These are phyloP conservation scores for Fomitopsis pulvina DNA, from an alignment of 768 basidiomycete species.

Conservation along the genomic window DNA sequence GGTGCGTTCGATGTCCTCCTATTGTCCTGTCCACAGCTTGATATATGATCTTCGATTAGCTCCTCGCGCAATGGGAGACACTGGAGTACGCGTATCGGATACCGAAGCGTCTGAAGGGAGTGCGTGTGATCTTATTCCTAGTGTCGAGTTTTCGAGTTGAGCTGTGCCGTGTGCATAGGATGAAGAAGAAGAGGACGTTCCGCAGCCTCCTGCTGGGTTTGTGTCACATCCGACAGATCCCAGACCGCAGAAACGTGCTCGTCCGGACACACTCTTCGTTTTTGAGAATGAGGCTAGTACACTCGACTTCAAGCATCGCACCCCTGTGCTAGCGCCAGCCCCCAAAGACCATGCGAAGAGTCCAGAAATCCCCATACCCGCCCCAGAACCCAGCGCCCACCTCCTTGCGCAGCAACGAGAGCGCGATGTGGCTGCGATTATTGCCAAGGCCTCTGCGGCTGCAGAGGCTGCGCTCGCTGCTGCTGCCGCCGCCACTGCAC, in stretches of 20 bases:
- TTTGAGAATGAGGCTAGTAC: constrained; percentile 11
- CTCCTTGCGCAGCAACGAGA: constrained; percentile 5
- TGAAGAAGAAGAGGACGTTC: constrained; percentile 20
- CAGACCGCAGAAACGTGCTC: constrained; percentile 17
- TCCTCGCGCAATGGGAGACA: constrained; percentile 74
- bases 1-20: constrained; percentile 31
- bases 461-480: constrained; percentile 11
- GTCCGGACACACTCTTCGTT: neutral
- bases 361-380: neutral
- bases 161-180: too few relatives aligned
- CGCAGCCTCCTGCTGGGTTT: neutral
- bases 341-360: neutral
- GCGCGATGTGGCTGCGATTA: constrained; percentile 32
- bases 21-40: neutral
- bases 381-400: neutral
- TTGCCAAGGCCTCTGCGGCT: constrained; percentile 25
- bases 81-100: constrained; percentile 81
- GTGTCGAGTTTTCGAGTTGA: too few relatives aligned
- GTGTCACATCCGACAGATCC: neutral
- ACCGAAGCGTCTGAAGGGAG: constrained; percentile 58
- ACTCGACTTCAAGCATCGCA: constrained; percentile 19
- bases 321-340: neutral
- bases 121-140: constrained; percentile 18
- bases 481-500: constrained; percentile 16
- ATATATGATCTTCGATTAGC: constrained; percentile 35